A percentile compares a stretch with the other conserved stretches of the same genome.
phyloP scores from a whole-genome alignment of 305 asterid genomes.

The Lippia alba region DNA sequence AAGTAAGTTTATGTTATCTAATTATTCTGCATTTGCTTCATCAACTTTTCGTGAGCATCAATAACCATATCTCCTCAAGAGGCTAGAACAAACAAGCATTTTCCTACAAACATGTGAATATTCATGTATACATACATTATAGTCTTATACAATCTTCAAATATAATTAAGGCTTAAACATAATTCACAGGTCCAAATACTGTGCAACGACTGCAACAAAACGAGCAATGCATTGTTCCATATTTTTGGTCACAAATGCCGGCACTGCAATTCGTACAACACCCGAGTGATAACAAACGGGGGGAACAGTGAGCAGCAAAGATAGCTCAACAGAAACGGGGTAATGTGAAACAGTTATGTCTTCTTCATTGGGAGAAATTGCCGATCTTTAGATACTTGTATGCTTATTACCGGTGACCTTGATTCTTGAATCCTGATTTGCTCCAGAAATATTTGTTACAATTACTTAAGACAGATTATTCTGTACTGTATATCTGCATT shows the following conservation, averaged over 20 bases:
- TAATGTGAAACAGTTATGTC: constrained; percentile 11
- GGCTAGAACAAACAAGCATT: not conserved
- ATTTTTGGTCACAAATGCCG: constrained; percentile 86
- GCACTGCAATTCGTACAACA: constrained; percentile 80
- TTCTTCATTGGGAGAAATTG: constrained; percentile 2
- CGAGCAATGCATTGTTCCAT: constrained; percentile 69
- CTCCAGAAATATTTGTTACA: not conserved
- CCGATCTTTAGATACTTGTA: constrained; percentile 1
- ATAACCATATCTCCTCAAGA: constrained; percentile 1
- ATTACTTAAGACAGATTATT: not conserved
- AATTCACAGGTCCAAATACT: constrained; percentile 68
- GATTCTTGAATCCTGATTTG: not conserved
- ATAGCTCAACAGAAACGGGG: constrained; percentile 25
- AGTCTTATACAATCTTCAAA: not conserved
- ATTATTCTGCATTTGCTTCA: constrained; percentile 4
- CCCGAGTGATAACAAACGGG: constrained; percentile 61
- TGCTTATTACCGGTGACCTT: not conserved
- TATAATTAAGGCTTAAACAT: constrained; percentile 7
- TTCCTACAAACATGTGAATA: not conserved
- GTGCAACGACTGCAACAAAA: constrained; percentile 86
- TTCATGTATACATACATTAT: not conserved
- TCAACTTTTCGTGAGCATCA: constrained; percentile 4
- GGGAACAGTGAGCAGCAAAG: constrained; percentile 41
- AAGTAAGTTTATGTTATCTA: constrained; percentile 53
- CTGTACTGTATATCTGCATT: not conserved